A percentile compares a stretch with the other conserved stretches of the same genome.
phyloP scores from a whole-genome alignment of 257 asterid species.

The Mitragyna speciosa region DNA sequence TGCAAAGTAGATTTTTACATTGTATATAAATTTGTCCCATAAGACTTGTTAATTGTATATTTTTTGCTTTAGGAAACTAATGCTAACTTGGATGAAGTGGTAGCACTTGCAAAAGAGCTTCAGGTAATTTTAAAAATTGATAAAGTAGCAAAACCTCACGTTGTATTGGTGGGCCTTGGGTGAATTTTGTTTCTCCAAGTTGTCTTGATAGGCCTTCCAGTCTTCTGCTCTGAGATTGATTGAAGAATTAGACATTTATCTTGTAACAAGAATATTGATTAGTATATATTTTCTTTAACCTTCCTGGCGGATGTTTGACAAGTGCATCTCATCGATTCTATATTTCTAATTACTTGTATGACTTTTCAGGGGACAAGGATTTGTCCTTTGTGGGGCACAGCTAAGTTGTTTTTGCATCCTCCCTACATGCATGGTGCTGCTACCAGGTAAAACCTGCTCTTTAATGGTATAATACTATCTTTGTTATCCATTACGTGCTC shows the following conservation, averaged over 20 bases:
- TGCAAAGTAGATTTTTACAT: not conserved
- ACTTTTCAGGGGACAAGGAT: constrained; percentile 60
- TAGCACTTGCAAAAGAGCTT: constrained; percentile 92
- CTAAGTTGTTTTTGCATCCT: constrained; percentile 86
- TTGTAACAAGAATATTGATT: not conserved
- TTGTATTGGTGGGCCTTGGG: not conserved
- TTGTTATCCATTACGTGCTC: not conserved
- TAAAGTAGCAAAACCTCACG: not conserved
- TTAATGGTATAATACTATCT: not conserved
- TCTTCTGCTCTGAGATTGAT: not conserved
- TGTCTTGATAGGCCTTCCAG: not conserved
- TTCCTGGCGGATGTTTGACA: not conserved
- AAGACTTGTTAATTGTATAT: not conserved
- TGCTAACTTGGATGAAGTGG: constrained; percentile 93
- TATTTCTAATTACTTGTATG: not conserved
- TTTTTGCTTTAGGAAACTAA: constrained; percentile 63
- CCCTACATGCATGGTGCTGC: constrained; percentile 99
- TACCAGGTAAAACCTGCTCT: constrained; percentile 59
- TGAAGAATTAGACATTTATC: not conserved
- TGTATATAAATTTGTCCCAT: not conserved
- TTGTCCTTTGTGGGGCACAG: constrained; percentile 94
- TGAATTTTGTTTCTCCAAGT: not conserved
- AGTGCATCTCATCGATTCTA: not conserved
- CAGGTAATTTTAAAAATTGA: constrained; percentile 54
- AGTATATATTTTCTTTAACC: not conserved